phyloP scores from a whole-genome alignment of 352 stramenopile species.

The Pythium monospermum region DNA sequence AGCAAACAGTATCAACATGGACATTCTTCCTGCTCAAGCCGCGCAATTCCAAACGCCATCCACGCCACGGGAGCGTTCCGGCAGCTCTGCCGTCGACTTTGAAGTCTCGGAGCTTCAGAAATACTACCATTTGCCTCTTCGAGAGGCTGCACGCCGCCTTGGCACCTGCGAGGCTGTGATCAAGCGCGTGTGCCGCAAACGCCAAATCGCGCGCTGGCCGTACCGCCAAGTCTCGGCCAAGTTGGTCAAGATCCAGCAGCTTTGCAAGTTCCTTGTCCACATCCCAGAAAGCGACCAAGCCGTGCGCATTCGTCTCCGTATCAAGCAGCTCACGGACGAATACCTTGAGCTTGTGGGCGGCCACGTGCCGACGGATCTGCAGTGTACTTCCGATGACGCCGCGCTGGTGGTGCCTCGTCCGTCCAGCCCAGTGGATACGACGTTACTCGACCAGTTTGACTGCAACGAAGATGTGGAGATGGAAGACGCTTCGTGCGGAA shows the following conservation, averaged over 20 bases:
- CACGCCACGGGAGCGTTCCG: slow-evolving; percentile 18
- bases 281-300: slow-evolving; percentile 64
- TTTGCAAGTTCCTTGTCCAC: slow-evolving; percentile 83
- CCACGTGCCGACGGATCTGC: slow-evolving; percentile 67
- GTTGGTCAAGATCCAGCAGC: slow-evolving; percentile 82
- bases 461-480: slow-evolving; percentile 40
- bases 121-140: slow-evolving; percentile 82
- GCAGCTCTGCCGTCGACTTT: slow-evolving; percentile 64
- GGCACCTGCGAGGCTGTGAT: slow-evolving; percentile 77
- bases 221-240: slow-evolving; percentile 84
- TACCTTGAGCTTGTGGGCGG: slow-evolving; percentile 74
- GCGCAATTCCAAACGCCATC: slow-evolving; percentile 3
- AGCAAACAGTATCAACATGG: too few relatives aligned
- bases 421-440: slow-evolving; percentile 42
- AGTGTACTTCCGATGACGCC: slow-evolving; percentile 50
- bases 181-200: slow-evolving; percentile 76
- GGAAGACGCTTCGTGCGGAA: slow-evolving; percentile 34
- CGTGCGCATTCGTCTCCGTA: slow-evolving; percentile 68
- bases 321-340: slow-evolving; percentile 75
- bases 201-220: slow-evolving; percentile 76
- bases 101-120: slow-evolving; percentile 76
- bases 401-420: slow-evolving; percentile 41
- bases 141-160: slow-evolving; percentile 64
- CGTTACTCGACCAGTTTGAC: slow-evolving; percentile 33
- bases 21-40: too few relatives aligned